These are phyloP conservation scores for Letharia columbiana DNA, from an alignment of 495 filamentous ascomycete genomes.

Conservation along the genomic window DNA sequence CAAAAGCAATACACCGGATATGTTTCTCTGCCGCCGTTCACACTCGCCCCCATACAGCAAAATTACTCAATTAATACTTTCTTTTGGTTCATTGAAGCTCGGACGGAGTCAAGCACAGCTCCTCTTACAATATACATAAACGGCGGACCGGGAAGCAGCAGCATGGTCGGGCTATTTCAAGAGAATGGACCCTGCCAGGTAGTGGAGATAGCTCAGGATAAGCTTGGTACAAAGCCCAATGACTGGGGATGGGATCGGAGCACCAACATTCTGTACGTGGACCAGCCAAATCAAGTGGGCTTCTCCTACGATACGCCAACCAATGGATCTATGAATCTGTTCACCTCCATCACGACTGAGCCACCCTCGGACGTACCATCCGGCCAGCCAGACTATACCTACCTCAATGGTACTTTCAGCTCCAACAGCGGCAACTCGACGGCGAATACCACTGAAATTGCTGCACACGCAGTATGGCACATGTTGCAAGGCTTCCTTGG, in stretches of 20 bases:
- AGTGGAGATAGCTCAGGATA: constrained; percentile 52
- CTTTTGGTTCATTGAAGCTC: constrained; percentile 68
- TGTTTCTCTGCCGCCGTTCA: constrained; percentile 41
- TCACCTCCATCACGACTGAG: constrained; percentile 22
- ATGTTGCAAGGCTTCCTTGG: constrained; percentile 59
- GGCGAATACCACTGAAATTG: constrained; percentile 56
- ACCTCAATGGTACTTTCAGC: constrained; percentile 58
- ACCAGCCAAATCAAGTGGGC: constrained; percentile 52
- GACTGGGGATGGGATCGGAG: constrained; percentile 28
- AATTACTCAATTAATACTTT: constrained; percentile 65
- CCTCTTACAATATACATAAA: constrained; percentile 53
- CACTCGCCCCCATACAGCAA: constrained; percentile 40
- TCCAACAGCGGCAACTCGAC: constrained; percentile 44
- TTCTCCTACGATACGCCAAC: constrained; percentile 45
- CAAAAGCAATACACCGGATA: constrained; percentile 45
- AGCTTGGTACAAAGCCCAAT: constrained; percentile 26
- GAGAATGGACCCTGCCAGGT: constrained; percentile 55
- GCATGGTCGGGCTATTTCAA: constrained; percentile 56
- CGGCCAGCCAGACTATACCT: constrained; percentile 34
- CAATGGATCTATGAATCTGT: constrained; percentile 34
- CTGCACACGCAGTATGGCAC: constrained; percentile 58
- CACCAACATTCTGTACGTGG: constrained; percentile 51
- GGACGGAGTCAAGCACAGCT: constrained; percentile 47
- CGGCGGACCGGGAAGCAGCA: constrained; percentile 48
- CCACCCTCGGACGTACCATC: constrained; percentile 22